Percentiles rank a stretch among this genome's conserved stretches.
phyloP scores from a whole-genome alignment of 176 grass and related monocot species.

The Thalia dealbata region DNA sequence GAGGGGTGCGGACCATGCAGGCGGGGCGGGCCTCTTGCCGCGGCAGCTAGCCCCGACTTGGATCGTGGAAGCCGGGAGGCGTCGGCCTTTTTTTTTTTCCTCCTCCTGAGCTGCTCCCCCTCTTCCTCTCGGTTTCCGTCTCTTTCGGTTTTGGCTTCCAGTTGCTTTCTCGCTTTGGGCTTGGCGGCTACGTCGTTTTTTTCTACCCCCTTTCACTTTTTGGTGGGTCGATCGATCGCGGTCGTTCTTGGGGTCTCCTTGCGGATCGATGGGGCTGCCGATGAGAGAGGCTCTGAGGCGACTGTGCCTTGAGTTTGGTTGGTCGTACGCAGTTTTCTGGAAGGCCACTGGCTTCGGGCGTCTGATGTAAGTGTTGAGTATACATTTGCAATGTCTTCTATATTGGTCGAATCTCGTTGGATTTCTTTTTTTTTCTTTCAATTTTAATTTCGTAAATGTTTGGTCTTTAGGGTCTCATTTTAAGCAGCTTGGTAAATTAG shows the following conservation, averaged over 20 bases:
- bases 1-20: constrained; percentile 56
- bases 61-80: constrained; percentile 24
- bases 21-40: constrained; percentile 80
- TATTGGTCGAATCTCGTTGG: background rate
- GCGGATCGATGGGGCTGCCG: constrained; percentile 35
- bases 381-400: background rate
- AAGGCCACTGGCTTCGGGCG: constrained; percentile 59
- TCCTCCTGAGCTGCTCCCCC: background rate
- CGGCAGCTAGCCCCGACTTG: constrained; percentile 33
- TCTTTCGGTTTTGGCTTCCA: constrained; percentile 11
- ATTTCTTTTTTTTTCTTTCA: background rate
- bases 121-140: background rate
- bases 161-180: background rate
- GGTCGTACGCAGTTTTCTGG: constrained; percentile 96
- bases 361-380: constrained; percentile 44
- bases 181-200: background rate
- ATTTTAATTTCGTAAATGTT: background rate
- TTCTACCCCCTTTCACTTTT: background rate
- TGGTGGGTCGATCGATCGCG: background rate
- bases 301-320: constrained; percentile 81
- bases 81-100: background rate
- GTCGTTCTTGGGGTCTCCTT: background rate
- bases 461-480: background rate
- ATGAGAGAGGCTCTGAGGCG: constrained; percentile 63
- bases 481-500: background rate